Evolutionary conservation across 2,329 filamentous ascomycete species (phyloP).

Genomic region (Neofusicoccum sp.): DNA sequence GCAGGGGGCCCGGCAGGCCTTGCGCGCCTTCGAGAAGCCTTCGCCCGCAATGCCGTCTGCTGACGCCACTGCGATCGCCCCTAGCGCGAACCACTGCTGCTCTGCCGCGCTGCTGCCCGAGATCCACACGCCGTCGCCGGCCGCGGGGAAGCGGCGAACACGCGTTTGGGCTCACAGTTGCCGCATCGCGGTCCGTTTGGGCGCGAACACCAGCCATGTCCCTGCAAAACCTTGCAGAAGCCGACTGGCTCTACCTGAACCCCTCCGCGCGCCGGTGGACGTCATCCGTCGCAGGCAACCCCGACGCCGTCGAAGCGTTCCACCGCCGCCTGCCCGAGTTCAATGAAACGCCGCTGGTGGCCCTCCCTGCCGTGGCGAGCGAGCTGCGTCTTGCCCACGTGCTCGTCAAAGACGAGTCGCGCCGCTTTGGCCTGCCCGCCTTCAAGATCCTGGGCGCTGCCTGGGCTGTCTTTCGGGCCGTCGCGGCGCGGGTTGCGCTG

Average conservation of each 20-base stretch:
- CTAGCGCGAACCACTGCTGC: constrained; percentile 12
- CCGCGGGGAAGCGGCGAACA: background rate
- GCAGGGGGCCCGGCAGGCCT: background rate
- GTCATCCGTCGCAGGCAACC: constrained; percentile 14
- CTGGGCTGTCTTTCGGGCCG: constrained; percentile 65
- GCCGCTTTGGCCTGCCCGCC: constrained; percentile 65
- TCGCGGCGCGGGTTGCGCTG: constrained; percentile 48
- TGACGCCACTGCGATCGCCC: constrained; percentile 11
- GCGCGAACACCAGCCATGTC: background rate
- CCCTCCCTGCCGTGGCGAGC: constrained; percentile 54
- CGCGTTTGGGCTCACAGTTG: constrained; percentile 1
- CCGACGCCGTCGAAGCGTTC: constrained; percentile 41
- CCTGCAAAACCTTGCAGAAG: background rate
- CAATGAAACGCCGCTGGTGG: constrained; percentile 53
- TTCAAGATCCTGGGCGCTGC: constrained; percentile 82
- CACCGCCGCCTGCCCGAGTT: constrained; percentile 60
- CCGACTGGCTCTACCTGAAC: constrained; percentile 28
- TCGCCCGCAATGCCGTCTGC: background rate
- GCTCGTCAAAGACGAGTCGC: constrained; percentile 69
- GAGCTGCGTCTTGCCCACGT: constrained; percentile 52
- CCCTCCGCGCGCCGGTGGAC: constrained; percentile 27
- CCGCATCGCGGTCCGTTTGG: background rate
- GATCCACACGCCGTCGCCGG: background rate
- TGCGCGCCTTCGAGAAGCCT: background rate
- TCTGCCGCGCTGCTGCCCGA: constrained; percentile 14